Conservation (phyloP, 78 protist species). For the Guillardia theta region DNA sequence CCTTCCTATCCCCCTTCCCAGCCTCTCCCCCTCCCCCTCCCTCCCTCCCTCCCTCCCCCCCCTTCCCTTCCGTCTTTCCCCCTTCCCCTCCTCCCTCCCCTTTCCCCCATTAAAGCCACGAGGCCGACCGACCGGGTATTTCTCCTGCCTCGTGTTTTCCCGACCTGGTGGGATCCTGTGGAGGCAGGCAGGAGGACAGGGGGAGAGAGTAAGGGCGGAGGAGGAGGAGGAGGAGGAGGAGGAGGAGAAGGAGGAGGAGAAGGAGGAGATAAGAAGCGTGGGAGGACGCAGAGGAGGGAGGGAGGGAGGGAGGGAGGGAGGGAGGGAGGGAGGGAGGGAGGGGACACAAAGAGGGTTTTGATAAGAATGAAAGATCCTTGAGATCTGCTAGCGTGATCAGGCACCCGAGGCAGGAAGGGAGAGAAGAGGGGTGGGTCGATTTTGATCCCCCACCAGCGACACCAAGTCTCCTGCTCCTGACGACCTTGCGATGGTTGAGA, state of each 20-base stretch:
- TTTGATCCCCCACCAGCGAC: neutral
- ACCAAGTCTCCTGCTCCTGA: neutral
- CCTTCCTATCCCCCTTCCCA: neutral
- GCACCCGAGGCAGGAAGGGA: too few relatives aligned
- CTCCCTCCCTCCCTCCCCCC: neutral
- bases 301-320: neutral
- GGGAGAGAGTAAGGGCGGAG: neutral
- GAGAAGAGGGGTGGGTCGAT: neutral
- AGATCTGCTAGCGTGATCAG: too few relatives aligned
- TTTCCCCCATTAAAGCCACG: neutral
- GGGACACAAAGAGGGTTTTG: too few relatives aligned
- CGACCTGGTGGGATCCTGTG: neutral
- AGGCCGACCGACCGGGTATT: neutral
- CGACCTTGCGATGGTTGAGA: neutral
- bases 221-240: neutral
- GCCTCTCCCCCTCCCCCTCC: neutral
- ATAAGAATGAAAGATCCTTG: too few relatives aligned
- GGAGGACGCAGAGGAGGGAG: neutral
- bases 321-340: neutral
- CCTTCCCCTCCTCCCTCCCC: neutral
- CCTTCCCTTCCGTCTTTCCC: neutral
- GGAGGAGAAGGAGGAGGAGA: neutral
- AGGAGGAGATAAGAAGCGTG: neutral
- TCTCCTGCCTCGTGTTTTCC: neutral
- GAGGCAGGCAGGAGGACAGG: neutral